phyloP scores from a whole-genome alignment of 2,329 filamentous ascomycete species.

The Alternaria sp. region DNA sequence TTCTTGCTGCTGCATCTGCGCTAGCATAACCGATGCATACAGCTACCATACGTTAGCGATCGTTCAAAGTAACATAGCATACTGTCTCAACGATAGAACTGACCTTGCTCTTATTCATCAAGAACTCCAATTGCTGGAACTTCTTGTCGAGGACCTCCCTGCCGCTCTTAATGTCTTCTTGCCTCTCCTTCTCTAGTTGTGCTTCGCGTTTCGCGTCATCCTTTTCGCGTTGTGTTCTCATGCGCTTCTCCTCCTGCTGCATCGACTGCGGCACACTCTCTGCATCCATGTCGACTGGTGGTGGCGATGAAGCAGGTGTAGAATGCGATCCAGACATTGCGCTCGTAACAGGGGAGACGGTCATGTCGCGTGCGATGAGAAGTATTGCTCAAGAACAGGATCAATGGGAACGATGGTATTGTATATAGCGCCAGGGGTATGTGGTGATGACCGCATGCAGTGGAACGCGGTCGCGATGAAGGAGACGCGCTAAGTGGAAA shows the following conservation, averaged over 20 bases:
- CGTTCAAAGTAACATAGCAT: neutral
- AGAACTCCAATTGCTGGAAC: slow-evolving; percentile 59
- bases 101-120: slow-evolving; percentile 60
- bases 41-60: slow-evolving; percentile 36
- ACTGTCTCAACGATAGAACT: neutral
- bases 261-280: slow-evolving; percentile 48
- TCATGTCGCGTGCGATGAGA: slow-evolving; percentile 19
- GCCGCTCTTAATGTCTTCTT: slow-evolving; percentile 56
- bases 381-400: neutral
- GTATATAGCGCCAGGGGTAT: slow-evolving; percentile 10
- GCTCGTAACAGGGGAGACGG: slow-evolving; percentile 29
- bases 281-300: slow-evolving; percentile 36
- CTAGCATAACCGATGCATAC: slow-evolving; percentile 59
- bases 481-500: slow-evolving; percentile 31
- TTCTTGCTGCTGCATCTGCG: slow-evolving; percentile 61
- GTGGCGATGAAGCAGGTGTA: slow-evolving; percentile 45
- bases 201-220: slow-evolving; percentile 54
- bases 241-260: slow-evolving; percentile 55
- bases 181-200: slow-evolving; percentile 53
- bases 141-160: slow-evolving; percentile 56
- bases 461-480: slow-evolving; percentile 19
- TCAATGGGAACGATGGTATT: neutral
- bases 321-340: slow-evolving; percentile 31
- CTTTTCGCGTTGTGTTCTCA: slow-evolving; percentile 52
- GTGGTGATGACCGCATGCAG: slow-evolving; percentile 11